Base-by-base conservation (phyloP, 2,329 filamentous ascomycete species). In the Didymella segeticola region DNA sequence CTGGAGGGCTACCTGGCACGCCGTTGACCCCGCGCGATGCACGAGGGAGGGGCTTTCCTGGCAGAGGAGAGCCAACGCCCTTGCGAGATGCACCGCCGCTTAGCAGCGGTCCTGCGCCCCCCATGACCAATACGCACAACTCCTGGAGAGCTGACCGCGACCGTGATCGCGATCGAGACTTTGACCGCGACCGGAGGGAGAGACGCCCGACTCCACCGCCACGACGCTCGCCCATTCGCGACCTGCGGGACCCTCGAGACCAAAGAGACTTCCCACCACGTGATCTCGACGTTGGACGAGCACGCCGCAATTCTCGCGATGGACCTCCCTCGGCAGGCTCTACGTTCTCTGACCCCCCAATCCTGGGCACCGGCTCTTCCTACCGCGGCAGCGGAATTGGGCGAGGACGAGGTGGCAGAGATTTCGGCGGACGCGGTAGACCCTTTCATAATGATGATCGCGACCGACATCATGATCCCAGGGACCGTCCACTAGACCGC, bases 251-350 rank as follows among this genome's bases (percentile, higher is more conserved):
- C 39, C 70, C 73, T 53, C 75, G 87, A 60, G 87, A 89, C 67
- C 86, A 85, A 55, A 82, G 88, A 65, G 86, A 89, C 51, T 76
- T 77, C 57, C 69, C 77, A 1, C 86, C 86, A 0, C 78, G 86
- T 26, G 86, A 85, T 39, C 77, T 89, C 6, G 89, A 92, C 60
- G 80, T 86, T 7, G 86, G 87, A 53, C 82, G 89, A 53, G 84
- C 86, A 15, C 81, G 89, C 47, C 81, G 89, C 39, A 86, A 83
- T 14, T 91, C 89, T 8, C 82, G 89, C 65, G 89, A 93, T 64
- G 89, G 89, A 0, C 88, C 89, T 10, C 82, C 86, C 19, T 89
- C 88, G 1, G 88, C 87, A 15, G 87, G 87, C 4, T 90, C 89
- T 3, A 86, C 85, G 9, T 86, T 85, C 19, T 89, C 89, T 0